These are phyloP conservation scores for Mortierella sp. DNA, from an alignment of 371 early-diverging fungal species.

Conservation along the genomic window DNA sequence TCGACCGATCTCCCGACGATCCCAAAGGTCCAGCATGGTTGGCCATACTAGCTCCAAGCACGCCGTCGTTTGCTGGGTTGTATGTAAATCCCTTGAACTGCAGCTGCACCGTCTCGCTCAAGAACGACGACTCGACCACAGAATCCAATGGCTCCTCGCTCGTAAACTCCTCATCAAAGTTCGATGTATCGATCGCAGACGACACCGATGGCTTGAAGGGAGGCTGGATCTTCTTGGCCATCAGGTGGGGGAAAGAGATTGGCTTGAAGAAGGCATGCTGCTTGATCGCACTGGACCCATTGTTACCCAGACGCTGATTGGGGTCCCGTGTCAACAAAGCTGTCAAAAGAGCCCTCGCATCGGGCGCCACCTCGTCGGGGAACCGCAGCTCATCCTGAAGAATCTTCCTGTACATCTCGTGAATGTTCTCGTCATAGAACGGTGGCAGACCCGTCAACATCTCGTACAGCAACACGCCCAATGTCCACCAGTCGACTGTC, in stretches of 20 bases:
- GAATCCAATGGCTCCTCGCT: conserved; percentile 92
- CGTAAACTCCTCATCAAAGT: conserved; percentile 88
- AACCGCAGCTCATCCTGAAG: conserved; percentile 86
- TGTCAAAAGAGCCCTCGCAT: conserved; percentile 79
- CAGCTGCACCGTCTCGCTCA: conserved; percentile 92
- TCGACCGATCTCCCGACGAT: conserved; percentile 12
- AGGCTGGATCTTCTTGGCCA: conserved; percentile 91
- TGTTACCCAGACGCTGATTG: conserved; percentile 84
- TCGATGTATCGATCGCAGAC: conserved; percentile 83
- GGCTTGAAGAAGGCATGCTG: conserved; percentile 92
- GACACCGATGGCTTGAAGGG: conserved; percentile 93
- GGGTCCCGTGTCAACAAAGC: conserved; percentile 90
- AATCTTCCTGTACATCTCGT: conserved; percentile 96
- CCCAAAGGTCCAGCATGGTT: conserved; percentile 27
- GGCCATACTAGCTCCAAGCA: conserved; percentile 62
- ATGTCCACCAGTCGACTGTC: conserved; percentile 98
- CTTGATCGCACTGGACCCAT: conserved; percentile 92
- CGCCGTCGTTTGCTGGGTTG: conserved; percentile 72
- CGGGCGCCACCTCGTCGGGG: conserved; percentile 86
- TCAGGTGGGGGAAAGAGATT: conserved; percentile 91
- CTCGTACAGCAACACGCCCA: conserved; percentile 97
- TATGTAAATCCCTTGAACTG: conserved; percentile 97
- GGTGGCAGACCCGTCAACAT: conserved; percentile 97
- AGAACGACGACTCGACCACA: conserved; percentile 80
- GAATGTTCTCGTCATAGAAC: conserved; percentile 96